These are phyloP conservation scores for Phytophthora niederhauseri DNA, from an alignment of 352 stramenopile species.

Conservation along the genomic window DNA sequence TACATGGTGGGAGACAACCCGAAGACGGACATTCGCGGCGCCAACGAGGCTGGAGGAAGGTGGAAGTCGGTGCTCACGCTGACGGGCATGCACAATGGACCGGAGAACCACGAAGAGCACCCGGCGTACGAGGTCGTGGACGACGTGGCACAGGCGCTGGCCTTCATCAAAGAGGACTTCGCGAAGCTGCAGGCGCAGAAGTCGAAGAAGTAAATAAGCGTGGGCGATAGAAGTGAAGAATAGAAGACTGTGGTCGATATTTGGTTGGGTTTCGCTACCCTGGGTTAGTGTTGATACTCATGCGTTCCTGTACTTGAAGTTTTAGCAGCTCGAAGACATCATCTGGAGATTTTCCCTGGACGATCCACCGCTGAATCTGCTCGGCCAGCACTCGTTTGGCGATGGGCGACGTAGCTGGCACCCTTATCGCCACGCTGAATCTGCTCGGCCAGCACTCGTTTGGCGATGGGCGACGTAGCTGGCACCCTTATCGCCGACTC, in stretches of 20 bases:
- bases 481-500: no score
- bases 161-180: slow-evolving; percentile 85
- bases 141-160: slow-evolving; percentile 69
- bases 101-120: slow-evolving; percentile 69
- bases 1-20: slow-evolving; percentile 92
- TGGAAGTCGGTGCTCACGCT: slow-evolving; percentile 89
- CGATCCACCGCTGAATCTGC: no score
- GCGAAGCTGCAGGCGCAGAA: slow-evolving; percentile 34
- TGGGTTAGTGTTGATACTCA: no score
- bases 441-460: no score
- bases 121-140: slow-evolving; percentile 73
- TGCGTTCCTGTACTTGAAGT: no score
- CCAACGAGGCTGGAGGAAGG: slow-evolving; percentile 69
- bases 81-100: slow-evolving; percentile 80
- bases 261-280: no score
- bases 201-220: background rate
- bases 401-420: no score
- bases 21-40: slow-evolving; percentile 80
- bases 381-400: no score
- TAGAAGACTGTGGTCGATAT: background rate
- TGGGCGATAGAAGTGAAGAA: background rate
- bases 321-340: no score
- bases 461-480: no score
- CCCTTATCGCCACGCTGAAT: no score
- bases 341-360: no score